phyloP scores from a whole-genome alignment of 225 moss, liverwort and hornwort species.

The Physcomitrellopsis africana region DNA sequence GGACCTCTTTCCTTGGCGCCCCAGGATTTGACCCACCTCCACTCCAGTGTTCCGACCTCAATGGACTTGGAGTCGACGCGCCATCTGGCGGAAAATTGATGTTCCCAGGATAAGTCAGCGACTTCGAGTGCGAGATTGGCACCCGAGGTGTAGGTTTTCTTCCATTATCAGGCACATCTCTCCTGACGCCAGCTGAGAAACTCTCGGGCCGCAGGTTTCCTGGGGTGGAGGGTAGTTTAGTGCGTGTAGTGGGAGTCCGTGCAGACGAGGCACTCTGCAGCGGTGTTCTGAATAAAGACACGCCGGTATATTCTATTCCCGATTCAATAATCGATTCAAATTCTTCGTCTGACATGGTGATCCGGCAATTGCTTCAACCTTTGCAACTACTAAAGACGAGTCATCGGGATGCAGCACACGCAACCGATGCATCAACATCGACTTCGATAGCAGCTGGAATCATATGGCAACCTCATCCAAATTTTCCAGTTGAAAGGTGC shows the following conservation, averaged over 20 bases:
- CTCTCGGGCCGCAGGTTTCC: conserved; percentile 11
- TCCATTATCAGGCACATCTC: conserved; percentile 24
- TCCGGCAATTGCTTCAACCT: conserved; percentile 9
- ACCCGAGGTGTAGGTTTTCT: conserved; percentile 19
- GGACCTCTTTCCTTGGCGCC: conserved; percentile 26
- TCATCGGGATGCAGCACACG: neutral
- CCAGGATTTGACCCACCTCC: conserved; percentile 21
- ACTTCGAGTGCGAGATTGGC: conserved; percentile 38
- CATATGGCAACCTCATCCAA: conserved; percentile 25
- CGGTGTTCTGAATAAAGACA: conserved; percentile 32
- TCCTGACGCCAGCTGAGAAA: neutral
- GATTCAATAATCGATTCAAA: conserved; percentile 50
- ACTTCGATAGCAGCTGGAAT: neutral
- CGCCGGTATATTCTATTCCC: conserved; percentile 51
- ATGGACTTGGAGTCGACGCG: conserved; percentile 34
- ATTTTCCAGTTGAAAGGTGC: neutral
- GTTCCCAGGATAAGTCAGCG: conserved; percentile 33
- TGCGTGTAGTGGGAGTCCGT: conserved; percentile 25
- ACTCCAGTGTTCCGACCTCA: conserved; percentile 21
- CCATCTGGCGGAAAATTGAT: conserved; percentile 15
- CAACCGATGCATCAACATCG: too few relatives aligned
- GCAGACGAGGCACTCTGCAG: conserved; percentile 26
- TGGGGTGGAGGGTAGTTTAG: conserved; percentile 34
- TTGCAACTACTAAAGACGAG: conserved; percentile 22
- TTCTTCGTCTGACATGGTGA: conserved; percentile 48